These are phyloP conservation scores for Cicer arietinum DNA, from an alignment of 306 rosid species.

Conservation along the genomic window DNA sequence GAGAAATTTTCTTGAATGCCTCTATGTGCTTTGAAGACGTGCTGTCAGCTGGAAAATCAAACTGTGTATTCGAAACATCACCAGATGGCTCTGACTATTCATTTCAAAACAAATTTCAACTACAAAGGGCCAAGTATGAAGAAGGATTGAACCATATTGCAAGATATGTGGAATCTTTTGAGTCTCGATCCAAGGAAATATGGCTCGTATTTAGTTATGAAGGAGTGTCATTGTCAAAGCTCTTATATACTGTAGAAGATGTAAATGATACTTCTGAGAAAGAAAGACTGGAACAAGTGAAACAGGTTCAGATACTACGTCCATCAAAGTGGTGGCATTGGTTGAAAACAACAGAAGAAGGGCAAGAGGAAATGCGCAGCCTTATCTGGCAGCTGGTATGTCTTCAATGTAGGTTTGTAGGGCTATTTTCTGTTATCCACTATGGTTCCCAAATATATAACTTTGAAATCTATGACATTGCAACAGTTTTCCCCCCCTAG, in stretches of 20 bases:
- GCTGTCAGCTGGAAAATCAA: conserved; percentile 55
- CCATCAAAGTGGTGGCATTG: conserved; percentile 99
- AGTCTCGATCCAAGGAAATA: conserved; percentile 86
- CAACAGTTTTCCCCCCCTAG: background rate
- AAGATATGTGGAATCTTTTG: conserved; percentile 92
- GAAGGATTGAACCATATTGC: conserved; percentile 94
- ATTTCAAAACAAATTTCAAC: conserved; percentile 49
- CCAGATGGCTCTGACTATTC: conserved; percentile 50
- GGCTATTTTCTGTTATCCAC: conserved; percentile 19
- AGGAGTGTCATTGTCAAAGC: conserved; percentile 85
- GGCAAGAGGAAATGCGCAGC: conserved; percentile 83
- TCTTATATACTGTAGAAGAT: conserved; percentile 77
- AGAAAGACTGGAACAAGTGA: conserved; percentile 57
- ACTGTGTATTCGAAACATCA: conserved; percentile 58
- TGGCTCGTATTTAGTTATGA: conserved; percentile 93
- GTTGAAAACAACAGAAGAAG: conserved; percentile 92
- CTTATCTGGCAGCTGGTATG: conserved; percentile 94
- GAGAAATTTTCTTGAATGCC: conserved; percentile 86
- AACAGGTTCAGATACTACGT: conserved; percentile 66
- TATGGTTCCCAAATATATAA: conserved; percentile 27
- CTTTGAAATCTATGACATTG: conserved; percentile 11
- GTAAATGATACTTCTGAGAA: conserved; percentile 48
- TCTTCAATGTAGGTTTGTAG: conserved; percentile 33
- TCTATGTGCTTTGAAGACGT: conserved; percentile 66
- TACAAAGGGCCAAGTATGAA: conserved; percentile 56